Base-by-base conservation (phyloP, 225 moss, liverwort and hornwort species). In the Neckera pumila region DNA sequence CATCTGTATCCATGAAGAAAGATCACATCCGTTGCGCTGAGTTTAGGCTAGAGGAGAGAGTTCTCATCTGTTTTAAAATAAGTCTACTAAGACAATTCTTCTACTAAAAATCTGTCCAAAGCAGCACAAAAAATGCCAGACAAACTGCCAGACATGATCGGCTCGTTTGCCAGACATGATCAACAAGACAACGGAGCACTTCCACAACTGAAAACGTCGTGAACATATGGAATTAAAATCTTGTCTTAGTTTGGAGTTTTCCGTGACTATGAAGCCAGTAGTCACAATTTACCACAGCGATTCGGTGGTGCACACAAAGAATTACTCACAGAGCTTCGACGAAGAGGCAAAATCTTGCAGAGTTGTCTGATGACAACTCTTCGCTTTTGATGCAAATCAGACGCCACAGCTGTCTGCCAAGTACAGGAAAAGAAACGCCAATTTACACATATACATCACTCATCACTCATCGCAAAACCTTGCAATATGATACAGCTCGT, bases 261-360 rank as follows among this genome's bases (percentile, higher is more conserved):
- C 79, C 36, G 20, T 91, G 60, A 62, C 31, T 72, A 86, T 59
- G 61, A 54, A 81, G 23, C 63, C 88, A 38, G 59, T 49, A n/a
- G 38, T 45, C 76, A 65, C 49, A 87, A 45, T 64, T 62, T 36
- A 56, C 38, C 40, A 78, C 38, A 64, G 34, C 61, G 18, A 79
- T 16, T 75, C 58, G 45, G 67, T 34, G 67, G 76, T 77, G 51
- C 75, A 89, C 42, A 84, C 58, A 86, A 85, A 86, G 59, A 36
- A 60, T 45, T 84, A 89, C 92, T 93, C 89, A 99, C 96, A 87
- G 94, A 90, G 84, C 92, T 95, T 76, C 97, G 96, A 67, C 96
- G 94, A 78, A 96, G 94, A 76, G 97, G 95, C 28, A 99, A 87
- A 64, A 95, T 96, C 93, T 99, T 97, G 93, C 96, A 97, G 26